Evolutionary conservation across 2,329 filamentous ascomycete species (phyloP), one percentile per base, ranked within the genome.

Genomic region (Mycosphaerelloides madeirae): DNA sequence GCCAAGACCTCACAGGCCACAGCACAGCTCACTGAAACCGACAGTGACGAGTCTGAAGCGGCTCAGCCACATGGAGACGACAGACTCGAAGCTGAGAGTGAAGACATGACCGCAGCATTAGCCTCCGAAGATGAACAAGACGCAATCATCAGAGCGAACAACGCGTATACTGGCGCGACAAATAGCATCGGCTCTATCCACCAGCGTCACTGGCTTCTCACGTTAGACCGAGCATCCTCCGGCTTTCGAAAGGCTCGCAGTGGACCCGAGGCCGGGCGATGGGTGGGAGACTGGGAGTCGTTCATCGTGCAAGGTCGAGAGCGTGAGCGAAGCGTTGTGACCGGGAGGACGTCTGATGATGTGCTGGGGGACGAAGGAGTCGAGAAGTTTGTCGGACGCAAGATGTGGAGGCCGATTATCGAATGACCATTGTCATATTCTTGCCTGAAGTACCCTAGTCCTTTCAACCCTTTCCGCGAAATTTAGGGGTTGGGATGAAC

Each of bases 111-210:
- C 28, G 58, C 53, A 20, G 61, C 53, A 2, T 33, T 55, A 3
- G 58, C 57, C 15, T 62, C 59, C 3, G 60, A 55, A 14, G 52
- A 46, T 29, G 71, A 76, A 31, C 71, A 76, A 31, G 64, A 75
- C 20, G 75, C 50, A 2, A 42, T 45, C 12, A 71, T 83, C 18
- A 75, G 79, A 6, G 60, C 61, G 2, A 78, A 74, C 5, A 87
- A 87, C 54, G 80, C 83, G 3, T 87, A 87, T 55, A 66, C 76
- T 0, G 83, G 83, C 4, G 80, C 84, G 0, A 70, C 57, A 1
- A 87, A 87, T 55, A 77, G 72, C 2, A 81, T 87, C 31, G 79
- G 76, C 5, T 85, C 81, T 29, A 68, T 86, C 3, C 77, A 86
- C 54, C 82, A 86, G 60, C 73, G 83, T 4, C 70, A 72, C 32